Percentiles rank a stretch among this genome's conserved stretches.
Conservation (phyloP, 2,329 filamentous ascomycete genomes). For the Apiospora rasikravindrae region DNA sequence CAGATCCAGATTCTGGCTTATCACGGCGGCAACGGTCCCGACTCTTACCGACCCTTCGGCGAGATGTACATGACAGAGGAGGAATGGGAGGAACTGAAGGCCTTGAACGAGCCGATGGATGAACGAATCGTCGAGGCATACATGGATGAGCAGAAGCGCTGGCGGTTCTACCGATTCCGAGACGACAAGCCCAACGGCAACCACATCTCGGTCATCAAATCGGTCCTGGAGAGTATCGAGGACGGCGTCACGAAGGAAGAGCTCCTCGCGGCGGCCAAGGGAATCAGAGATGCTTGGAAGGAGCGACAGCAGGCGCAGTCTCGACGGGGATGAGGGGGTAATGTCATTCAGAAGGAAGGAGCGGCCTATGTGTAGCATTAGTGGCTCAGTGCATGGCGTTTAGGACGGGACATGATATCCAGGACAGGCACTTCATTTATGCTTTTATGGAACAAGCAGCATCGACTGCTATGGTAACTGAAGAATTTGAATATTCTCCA, state of each 20-base stretch:
- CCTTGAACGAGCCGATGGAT: constrained; percentile 75
- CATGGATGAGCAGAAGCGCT: constrained; percentile 74
- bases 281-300: constrained; percentile 85
- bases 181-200: constrained; percentile 95
- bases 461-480: not conserved
- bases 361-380: not conserved
- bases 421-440: constrained; percentile 9
- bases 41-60: constrained; percentile 68
- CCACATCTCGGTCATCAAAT: constrained; percentile 81
- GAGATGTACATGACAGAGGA: constrained; percentile 71
- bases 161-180: constrained; percentile 87
- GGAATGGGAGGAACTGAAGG: constrained; percentile 87
- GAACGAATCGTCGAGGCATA: constrained; percentile 90
- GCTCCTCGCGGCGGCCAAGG: constrained; percentile 69
- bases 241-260: constrained; percentile 86
- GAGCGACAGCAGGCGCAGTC: constrained; percentile 47
- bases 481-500: not conserved
- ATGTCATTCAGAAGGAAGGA: not conserved
- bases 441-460: not conserved
- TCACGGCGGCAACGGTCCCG: constrained; percentile 59
- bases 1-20: constrained; percentile 74
- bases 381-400: not conserved
- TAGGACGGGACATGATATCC: constrained; percentile 9
- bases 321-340: not conserved
- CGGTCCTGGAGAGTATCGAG: constrained; percentile 87